Percentiles rank a stretch among this genome's conserved stretches.
Conservation (phyloP, 1,284 basidiomycete genomes). For the Anthracocystis panici-leucophaei region DNA sequence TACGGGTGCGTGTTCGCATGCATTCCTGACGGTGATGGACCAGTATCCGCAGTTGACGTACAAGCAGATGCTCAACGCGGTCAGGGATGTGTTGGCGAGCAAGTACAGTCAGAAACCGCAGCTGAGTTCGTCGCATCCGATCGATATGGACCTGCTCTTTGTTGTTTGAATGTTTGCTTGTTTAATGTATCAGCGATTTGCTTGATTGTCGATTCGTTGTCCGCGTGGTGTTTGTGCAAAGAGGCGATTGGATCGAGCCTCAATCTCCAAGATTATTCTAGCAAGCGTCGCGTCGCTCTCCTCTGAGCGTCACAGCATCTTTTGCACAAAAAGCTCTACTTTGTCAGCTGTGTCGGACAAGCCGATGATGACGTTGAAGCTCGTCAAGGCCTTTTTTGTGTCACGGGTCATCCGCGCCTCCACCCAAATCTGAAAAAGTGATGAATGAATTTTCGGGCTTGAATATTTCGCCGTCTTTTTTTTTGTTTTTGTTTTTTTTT, state of each 20-base stretch:
- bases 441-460: not conserved
- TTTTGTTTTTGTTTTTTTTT: not conserved
- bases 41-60: constrained; percentile 66
- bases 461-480: constrained; percentile 9
- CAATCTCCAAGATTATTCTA: not conserved
- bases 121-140: constrained; percentile 69
- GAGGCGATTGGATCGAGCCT: too few relatives aligned
- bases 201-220: too few relatives aligned
- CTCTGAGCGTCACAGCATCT: not conserved
- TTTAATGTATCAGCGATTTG: not conserved
- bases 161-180: constrained; percentile 38
- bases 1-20: constrained; percentile 75
- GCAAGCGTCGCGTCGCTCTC: not conserved
- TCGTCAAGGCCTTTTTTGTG: not conserved
- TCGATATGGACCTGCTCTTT: constrained; percentile 67
- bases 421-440: constrained; percentile 1
- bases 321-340: too few relatives aligned
- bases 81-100: constrained; percentile 58
- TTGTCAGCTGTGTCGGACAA: not conserved
- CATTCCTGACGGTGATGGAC: constrained; percentile 73
- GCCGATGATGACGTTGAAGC: constrained; percentile 12
- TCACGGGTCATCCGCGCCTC: constrained; percentile 12
- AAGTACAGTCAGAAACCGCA: constrained; percentile 69
- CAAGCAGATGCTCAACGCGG: constrained; percentile 65
- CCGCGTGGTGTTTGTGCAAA: too few relatives aligned